Conservation (phyloP, 495 filamentous ascomycete species). For the Aspergillus haitiensis region DNA sequence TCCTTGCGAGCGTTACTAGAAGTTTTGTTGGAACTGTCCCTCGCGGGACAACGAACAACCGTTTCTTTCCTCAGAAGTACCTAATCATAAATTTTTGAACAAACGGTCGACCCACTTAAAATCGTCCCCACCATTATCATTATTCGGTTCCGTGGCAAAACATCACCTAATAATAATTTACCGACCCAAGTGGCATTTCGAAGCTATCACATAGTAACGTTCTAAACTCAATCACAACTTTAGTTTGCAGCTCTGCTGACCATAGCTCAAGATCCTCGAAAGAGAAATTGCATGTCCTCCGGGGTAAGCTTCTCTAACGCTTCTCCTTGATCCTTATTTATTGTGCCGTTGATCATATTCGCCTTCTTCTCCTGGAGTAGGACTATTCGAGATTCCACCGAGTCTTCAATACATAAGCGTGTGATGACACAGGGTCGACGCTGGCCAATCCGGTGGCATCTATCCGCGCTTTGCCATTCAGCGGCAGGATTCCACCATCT, state of each 20-base stretch:
- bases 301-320: constrained; percentile 87
- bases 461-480: constrained; percentile 96
- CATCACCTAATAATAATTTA: too few species aligned
- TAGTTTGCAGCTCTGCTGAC: neutral
- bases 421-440: constrained; percentile 91
- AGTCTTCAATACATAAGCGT: constrained; percentile 90
- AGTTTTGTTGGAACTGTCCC: too few species aligned
- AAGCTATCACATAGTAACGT: too few species aligned
- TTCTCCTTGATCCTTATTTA: constrained; percentile 79
- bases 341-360: constrained; percentile 91
- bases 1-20: too few species aligned
- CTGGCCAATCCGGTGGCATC: constrained; percentile 96
- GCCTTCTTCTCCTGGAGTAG: constrained; percentile 96
- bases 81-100: too few species aligned
- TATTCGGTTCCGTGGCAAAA: too few species aligned
- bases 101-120: too few species aligned
- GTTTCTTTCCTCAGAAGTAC: too few species aligned
- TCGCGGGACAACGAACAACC: too few species aligned
- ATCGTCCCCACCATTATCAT: too few species aligned
- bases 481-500: constrained; percentile 98
- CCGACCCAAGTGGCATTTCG: too few species aligned
- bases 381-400: constrained; percentile 91
- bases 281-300: constrained; percentile 93
- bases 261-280: constrained; percentile 59
- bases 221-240: too few species aligned